Evolutionary conservation across 2,329 filamentous ascomycete species (phyloP).

Genomic region (Westerdykella aurantiaca): DNA sequence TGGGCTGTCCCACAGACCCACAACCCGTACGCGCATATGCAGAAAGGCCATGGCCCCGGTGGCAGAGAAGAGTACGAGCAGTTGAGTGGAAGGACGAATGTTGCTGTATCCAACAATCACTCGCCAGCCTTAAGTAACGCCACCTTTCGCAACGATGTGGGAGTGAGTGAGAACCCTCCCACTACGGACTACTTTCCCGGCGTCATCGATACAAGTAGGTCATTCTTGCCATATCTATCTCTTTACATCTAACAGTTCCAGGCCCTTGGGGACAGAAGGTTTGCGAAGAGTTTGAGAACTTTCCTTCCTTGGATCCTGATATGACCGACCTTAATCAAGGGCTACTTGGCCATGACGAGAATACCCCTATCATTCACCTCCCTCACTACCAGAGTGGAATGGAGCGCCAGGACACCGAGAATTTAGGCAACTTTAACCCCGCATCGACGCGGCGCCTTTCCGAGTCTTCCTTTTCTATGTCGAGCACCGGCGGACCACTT

Average conservation of each 20-base stretch:
- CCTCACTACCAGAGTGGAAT: slow-evolving; percentile 31
- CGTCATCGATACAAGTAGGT: slow-evolving; percentile 37
- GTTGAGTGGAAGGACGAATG: slow-evolving; percentile 17
- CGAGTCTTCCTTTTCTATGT: slow-evolving; percentile 68
- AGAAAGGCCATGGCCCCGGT: slow-evolving; percentile 14
- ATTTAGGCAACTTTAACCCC: slow-evolving; percentile 33
- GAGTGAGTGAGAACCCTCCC: slow-evolving; percentile 13
- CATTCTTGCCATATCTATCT: not conserved
- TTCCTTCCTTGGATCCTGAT: slow-evolving; percentile 36
- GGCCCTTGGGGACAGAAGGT: slow-evolving; percentile 38
- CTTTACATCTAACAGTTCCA: slow-evolving; percentile 19
- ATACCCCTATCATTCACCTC: slow-evolving; percentile 38
- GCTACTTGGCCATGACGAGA: slow-evolving; percentile 36
- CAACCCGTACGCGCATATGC: slow-evolving; percentile 26
- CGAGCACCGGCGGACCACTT: slow-evolving; percentile 53
- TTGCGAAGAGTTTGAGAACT: slow-evolving; percentile 35
- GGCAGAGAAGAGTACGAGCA: slow-evolving; percentile 26
- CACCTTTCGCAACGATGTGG: slow-evolving; percentile 18
- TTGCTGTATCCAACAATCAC: slow-evolving; percentile 12
- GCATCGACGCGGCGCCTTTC: slow-evolving; percentile 59
- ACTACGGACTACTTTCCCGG: slow-evolving; percentile 32
- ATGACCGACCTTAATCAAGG: slow-evolving; percentile 34
- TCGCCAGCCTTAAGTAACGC: slow-evolving; percentile 19
- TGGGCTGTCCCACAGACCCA: slow-evolving; percentile 33
- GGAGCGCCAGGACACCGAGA: slow-evolving; percentile 28